These are phyloP conservation scores for Xylaria polymorpha DNA, from an alignment of 2,329 filamentous ascomycete species.

Conservation along the genomic window DNA sequence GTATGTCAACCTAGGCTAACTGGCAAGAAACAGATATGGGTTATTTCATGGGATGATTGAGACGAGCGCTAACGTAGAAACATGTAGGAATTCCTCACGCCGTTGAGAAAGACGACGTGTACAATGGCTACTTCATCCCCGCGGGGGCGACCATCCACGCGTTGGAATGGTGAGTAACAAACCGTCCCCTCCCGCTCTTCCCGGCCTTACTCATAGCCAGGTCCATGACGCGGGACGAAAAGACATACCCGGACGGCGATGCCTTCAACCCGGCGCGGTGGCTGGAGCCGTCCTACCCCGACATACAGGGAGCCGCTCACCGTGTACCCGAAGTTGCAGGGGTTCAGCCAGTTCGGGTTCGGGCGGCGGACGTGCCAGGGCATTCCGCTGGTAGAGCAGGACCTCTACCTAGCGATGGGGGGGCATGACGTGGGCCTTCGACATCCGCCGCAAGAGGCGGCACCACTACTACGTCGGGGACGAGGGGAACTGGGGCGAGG, in stretches of 20 bases:
- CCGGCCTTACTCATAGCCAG: constrained; percentile 40
- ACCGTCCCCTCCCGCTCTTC: too few species aligned
- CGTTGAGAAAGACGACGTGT: constrained; percentile 62
- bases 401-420: constrained; percentile 56
- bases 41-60: not conserved
- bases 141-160: constrained; percentile 64
- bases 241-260: constrained; percentile 54
- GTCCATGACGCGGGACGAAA: constrained; percentile 59
- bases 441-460: constrained; percentile 48
- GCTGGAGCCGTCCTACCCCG: constrained; percentile 52
- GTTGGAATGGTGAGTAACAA: constrained; percentile 59
- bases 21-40: not conserved
- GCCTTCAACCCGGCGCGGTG: constrained; percentile 56
- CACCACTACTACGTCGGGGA: not conserved
- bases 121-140: constrained; percentile 64
- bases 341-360: constrained; percentile 63
- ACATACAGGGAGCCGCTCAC: constrained; percentile 56
- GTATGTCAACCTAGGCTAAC: constrained; percentile 45
- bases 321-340: constrained; percentile 53
- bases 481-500: constrained; percentile 38
- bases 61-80: not conserved
- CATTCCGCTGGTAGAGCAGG: constrained; percentile 56
- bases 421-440: constrained; percentile 53
- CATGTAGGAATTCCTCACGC: constrained; percentile 62
- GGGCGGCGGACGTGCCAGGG: constrained; percentile 62